Evolutionary conservation across 1,284 basidiomycete species (phyloP), one percentile per base, ranked within the genome.

Genomic region (Ustilago tritici): DNA sequence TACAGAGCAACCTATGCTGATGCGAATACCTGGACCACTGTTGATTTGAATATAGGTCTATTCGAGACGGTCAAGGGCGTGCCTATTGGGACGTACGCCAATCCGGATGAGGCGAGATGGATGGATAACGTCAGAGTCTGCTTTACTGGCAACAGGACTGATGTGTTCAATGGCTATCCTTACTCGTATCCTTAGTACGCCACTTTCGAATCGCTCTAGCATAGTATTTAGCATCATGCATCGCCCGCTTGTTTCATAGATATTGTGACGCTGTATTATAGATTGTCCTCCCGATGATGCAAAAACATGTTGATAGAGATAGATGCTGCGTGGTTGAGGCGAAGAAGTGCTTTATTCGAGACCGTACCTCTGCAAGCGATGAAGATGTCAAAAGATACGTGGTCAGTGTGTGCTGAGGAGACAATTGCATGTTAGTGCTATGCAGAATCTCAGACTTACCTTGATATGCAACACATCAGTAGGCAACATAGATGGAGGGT

Each of bases 401-500:
- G 19, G 32, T 2, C 23, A 32, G 43, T 7, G 5, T 7, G 43
- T 17, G n/a, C 19, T 19, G 43, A 23, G n/a, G 6, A 46, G 7
- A 50, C 11, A 43, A 23, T 28, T 19, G 23, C n/a, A 14, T 34
- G 7, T n/a, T n/a, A 17, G 35, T 6, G 46, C 28, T 40, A n/a
- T 10, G n/a, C 35, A 23, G 8, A 4, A 17, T n/a, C 7, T 17
- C 12, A 19, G 2, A 60, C 65, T 56, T 52, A 62, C 65, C 65
- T 56, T 73, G 58, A 77, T 60, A 47, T 79, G 70, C 19, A 82
- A 60, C 38, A 76, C 68, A 35, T 79, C 70, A 19, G 76, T 82
- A 9, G 80, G 80, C 35, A 82, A 55, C 80, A 82, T 82, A 32
- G 65, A 49, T 12, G 80, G 79, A 34, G 79, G 79, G 56, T 81